These are phyloP conservation scores for Skeletonema potamos DNA, from an alignment of 108 stramenopile genomes.

Conservation along the genomic window DNA sequence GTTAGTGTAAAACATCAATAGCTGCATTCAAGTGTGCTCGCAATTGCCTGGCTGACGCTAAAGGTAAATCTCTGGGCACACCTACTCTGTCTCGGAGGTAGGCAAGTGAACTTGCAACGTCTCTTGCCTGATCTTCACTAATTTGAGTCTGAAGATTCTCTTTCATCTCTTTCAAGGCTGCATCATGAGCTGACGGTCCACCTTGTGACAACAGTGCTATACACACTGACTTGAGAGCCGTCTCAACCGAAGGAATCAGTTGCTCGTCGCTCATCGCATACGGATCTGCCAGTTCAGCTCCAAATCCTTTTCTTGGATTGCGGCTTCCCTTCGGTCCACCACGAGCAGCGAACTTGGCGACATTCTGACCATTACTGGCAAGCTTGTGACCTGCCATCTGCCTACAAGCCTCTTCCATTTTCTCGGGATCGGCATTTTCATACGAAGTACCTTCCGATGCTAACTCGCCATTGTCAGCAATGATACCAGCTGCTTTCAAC, in stretches of 20 bases:
- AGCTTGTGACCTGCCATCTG: conserved; percentile 85
- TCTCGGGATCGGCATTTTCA: conserved; percentile 48
- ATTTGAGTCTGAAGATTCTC: conserved; percentile 36
- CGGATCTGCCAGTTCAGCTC: conserved; percentile 81
- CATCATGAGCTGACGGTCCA: conserved; percentile 30
- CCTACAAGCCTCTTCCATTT: conserved; percentile 65
- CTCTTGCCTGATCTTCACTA: conserved; percentile 44
- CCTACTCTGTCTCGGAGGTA: conserved; percentile 84
- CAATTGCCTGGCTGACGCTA: conserved; percentile 74
- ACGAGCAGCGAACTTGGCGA: conserved; percentile 70
- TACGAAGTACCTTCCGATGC: conserved; percentile 64
- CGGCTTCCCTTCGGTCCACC: conserved; percentile 73
- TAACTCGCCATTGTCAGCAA: conserved; percentile 40
- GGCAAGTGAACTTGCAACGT: conserved; percentile 59
- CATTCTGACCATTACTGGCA: conserved; percentile 59
- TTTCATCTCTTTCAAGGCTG: conserved; percentile 35
- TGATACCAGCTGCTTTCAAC: conserved; percentile 58
- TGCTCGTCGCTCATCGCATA: conserved; percentile 65
- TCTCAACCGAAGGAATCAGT: conserved; percentile 56
- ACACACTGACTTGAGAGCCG: conserved; percentile 62
- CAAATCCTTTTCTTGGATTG: conserved; percentile 82
- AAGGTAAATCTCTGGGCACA: conserved; percentile 77
- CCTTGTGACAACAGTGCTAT: conserved; percentile 49
- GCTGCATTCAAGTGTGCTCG: conserved; percentile 84
- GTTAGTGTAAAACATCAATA: conserved; percentile 50